phyloP scores from a whole-genome alignment of 2,329 filamentous ascomycete genomes.

The Pseudogymnoascus sp. region DNA sequence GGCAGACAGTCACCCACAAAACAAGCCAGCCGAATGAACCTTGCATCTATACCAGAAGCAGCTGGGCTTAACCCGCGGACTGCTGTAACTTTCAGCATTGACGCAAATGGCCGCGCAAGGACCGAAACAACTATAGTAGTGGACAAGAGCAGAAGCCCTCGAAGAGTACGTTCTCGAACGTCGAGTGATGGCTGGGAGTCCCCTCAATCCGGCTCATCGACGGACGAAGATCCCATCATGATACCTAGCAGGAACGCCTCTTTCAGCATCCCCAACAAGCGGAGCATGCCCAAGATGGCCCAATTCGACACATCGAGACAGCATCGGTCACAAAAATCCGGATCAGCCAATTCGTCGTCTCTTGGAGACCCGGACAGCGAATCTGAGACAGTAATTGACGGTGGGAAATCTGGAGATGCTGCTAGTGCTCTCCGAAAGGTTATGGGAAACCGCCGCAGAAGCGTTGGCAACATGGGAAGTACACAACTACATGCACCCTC shows the following conservation, averaged over 20 bases:
- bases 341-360: conserved; percentile 18
- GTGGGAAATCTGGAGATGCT: conserved; percentile 44
- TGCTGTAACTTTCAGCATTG: conserved; percentile 55
- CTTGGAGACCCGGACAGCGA: conserved; percentile 36
- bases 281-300: conserved; percentile 19
- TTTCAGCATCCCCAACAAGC: conserved; percentile 31
- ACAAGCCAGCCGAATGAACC: conserved; percentile 37
- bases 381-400: conserved; percentile 49
- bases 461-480: not conserved
- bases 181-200: conserved; percentile 35
- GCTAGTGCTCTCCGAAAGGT: conserved; percentile 53
- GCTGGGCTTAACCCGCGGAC: conserved; percentile 31
- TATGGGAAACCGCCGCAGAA: conserved; percentile 23
- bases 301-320: conserved; percentile 21
- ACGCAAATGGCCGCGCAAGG: conserved; percentile 45
- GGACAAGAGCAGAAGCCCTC: conserved; percentile 17
- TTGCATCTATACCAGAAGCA: conserved; percentile 52
- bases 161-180: conserved; percentile 6
- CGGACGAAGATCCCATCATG: conserved; percentile 57
- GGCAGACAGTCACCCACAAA: conserved; percentile 42
- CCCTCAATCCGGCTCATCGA: conserved; percentile 44
- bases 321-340: conserved; percentile 16
- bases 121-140: conserved; percentile 24
- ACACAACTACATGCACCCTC: not conserved
- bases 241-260: conserved; percentile 54